These are phyloP conservation scores for Fraxinus ornus DNA, from an alignment of 305 asterid genomes.

Conservation along the genomic window DNA sequence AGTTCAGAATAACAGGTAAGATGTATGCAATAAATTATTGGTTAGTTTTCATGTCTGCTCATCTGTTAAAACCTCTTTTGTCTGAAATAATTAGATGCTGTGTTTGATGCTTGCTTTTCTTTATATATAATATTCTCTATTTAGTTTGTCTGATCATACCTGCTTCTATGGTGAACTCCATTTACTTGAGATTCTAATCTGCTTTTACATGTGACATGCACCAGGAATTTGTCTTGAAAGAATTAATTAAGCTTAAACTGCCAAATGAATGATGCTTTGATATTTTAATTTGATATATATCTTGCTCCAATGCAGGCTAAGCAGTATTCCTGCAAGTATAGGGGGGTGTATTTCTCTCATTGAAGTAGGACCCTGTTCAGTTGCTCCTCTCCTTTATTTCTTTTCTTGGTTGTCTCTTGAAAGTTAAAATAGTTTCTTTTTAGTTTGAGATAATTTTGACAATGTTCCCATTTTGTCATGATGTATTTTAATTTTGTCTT, in stretches of 20 bases:
- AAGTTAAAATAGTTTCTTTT: background rate
- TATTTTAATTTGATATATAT: constrained; percentile 15
- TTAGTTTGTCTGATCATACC: background rate
- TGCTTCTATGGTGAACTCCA: background rate
- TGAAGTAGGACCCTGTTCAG: constrained; percentile 49
- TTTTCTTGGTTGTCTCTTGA: background rate
- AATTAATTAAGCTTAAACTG: constrained; percentile 11
- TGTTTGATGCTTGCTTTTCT: constrained; percentile 7
- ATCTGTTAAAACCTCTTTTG: constrained; percentile 3
- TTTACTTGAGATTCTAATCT: constrained; percentile 7
- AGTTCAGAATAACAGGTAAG: constrained; percentile 78
- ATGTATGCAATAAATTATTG: constrained; percentile 9
- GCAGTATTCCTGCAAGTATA: constrained; percentile 55
- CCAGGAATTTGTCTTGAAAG: background rate
- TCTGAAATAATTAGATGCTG: constrained; percentile 6
- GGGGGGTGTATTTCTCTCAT: constrained; percentile 70
- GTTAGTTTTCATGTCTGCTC: background rate
- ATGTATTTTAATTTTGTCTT: background rate
- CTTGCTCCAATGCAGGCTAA: constrained; percentile 58
- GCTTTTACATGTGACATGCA: background rate
- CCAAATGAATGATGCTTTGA: background rate
- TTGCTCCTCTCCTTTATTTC: background rate
- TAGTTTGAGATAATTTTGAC: constrained; percentile 9
- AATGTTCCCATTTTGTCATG: constrained; percentile 11
- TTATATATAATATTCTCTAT: background rate